Conservation (phyloP, 208 protist species). For the Angomonas ambiguus region DNA sequence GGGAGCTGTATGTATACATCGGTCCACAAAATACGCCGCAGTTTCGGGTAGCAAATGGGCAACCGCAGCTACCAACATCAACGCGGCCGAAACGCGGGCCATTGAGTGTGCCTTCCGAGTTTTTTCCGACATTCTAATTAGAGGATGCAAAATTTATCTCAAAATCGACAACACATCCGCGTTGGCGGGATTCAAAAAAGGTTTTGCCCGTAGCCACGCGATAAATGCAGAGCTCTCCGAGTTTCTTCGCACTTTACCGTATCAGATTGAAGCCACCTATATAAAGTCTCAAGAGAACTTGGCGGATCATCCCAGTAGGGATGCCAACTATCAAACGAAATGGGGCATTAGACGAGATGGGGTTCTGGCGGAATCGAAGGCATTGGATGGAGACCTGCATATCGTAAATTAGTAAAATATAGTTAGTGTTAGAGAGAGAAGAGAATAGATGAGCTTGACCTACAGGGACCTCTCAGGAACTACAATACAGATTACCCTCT, state of each 20-base stretch:
- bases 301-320: constrained; percentile 8
- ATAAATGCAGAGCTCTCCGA: constrained; percentile 7
- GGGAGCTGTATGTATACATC: constrained; percentile 19
- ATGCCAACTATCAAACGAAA: constrained; percentile 10
- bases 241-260: background rate
- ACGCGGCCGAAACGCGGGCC: constrained; percentile 14
- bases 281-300: constrained; percentile 6
- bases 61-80: constrained; percentile 14
- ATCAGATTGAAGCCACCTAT: constrained; percentile 6
- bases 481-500: too few species aligned
- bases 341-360: constrained; percentile 6
- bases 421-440: too few species aligned
- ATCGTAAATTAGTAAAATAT: too few species aligned
- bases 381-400: too few species aligned
- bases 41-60: constrained; percentile 11
- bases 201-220: constrained; percentile 9
- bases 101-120: constrained; percentile 12
- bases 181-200: constrained; percentile 1
- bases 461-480: too few species aligned
- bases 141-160: constrained; percentile 4
- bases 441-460: too few species aligned
- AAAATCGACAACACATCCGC: constrained; percentile 25
- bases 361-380: too few species aligned
- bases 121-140: background rate
- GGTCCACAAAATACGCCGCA: constrained; percentile 5